Conservation (phyloP, 495 filamentous ascomycete species). For the Penicillium mononematosum region DNA sequence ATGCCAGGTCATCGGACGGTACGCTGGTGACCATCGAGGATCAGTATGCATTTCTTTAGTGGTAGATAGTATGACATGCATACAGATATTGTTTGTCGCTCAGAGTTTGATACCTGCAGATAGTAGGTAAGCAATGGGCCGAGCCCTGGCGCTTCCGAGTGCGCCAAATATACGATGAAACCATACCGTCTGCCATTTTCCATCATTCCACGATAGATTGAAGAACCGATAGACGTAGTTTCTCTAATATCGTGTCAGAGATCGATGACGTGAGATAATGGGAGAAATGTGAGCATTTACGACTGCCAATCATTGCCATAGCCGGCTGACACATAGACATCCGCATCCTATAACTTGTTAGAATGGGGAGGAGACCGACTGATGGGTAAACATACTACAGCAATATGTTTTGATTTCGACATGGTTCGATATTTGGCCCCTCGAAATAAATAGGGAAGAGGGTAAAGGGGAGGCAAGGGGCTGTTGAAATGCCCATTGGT, state of each 20-base stretch:
- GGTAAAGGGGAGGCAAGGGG: background rate
- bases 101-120: background rate
- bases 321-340: background rate
- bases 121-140: background rate
- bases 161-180: background rate
- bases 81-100: background rate
- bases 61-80: background rate
- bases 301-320: constrained; percentile 8
- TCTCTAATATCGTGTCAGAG: background rate
- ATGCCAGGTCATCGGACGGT: constrained; percentile 7
- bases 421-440: background rate
- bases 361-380: background rate
- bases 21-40: background rate
- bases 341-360: background rate
- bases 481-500: background rate
- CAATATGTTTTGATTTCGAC: background rate
- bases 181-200: background rate
- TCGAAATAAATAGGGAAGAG: background rate
- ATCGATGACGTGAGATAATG: background rate
- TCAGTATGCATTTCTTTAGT: background rate
- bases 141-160: background rate
- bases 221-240: constrained; percentile 10
- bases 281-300: background rate
- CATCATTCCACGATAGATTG: constrained; percentile 4
- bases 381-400: background rate